Conservation (phyloP, 192 early-diverging fungal species). For the Gonapodya prolifera region DNA sequence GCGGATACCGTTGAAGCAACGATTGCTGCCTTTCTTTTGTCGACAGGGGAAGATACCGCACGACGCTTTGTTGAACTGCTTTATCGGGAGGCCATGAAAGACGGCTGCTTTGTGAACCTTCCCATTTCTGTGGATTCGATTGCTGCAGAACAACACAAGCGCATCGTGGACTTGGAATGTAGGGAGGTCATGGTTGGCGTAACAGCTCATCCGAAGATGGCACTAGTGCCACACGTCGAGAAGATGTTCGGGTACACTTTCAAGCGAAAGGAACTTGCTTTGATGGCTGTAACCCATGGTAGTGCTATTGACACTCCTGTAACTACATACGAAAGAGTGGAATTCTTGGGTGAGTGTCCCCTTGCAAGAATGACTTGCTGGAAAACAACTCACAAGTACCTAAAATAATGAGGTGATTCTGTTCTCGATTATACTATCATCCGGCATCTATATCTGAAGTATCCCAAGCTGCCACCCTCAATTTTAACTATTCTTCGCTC, state of each 20-base stretch:
- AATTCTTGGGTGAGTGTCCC: background rate
- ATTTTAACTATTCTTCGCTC: background rate
- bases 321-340: background rate
- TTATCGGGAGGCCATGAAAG: background rate
- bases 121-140: background rate
- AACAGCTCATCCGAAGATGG: background rate
- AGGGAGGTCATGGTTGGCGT: background rate
- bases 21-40: background rate
- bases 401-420: background rate
- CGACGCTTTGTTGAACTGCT: background rate
- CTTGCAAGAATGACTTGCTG: too few relatives aligned
- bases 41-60: background rate
- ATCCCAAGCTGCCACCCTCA: background rate
- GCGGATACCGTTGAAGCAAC: background rate
- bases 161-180: background rate
- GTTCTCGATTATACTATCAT: background rate
- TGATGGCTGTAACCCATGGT: background rate
- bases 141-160: background rate
- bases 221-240: background rate
- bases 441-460: background rate
- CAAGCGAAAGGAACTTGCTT: background rate
- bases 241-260: constrained; percentile 1
- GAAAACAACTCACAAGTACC: background rate
- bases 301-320: background rate
- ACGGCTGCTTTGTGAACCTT: background rate